Evolutionary conservation across 106 monocot species (phyloP), one percentile per base, ranked within the genome.

Genomic region (Platanthera guangdongensis): DNA sequence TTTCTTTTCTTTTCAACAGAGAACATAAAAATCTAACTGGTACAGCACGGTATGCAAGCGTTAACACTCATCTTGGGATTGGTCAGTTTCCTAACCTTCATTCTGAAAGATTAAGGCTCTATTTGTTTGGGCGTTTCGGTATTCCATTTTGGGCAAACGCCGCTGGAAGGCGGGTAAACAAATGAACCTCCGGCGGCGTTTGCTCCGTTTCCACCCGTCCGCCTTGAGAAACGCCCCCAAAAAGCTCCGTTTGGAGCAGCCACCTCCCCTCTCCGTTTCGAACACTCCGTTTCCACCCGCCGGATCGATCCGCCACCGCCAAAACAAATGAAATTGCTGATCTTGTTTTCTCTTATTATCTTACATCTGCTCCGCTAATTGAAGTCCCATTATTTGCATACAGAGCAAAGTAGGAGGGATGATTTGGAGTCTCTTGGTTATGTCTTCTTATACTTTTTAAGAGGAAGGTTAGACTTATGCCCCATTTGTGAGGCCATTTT

Each of bases 1-100:
- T 60, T 9, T 11, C 59, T 18, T 60, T 60, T 60, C n/a, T 60
- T 60, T 60, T 60, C 59, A 60, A 60, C 70, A 82, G 81, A 55
- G 81, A 82, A 62, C 77, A 82, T 10, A 82, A 82, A 57, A 82
- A 82, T 50, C 72, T 82, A 16, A 82, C 81, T 9, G 81, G 81
- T 18, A 82, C 81, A 19, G 81, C 81, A 51, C 71, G 81, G 3
- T 82, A 82, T 72, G 81, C 81, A 72, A 82, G 77, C 63, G 57
- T 72, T 46, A 82, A 82, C 51, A 77, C 81, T 21, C 81, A 82
- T 48, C 81, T 82, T 72, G 81, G 81, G 2, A 60, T 82, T 78
- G 82, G 82, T 82, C 25, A 74, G 74, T 74, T 78, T 53, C 22
- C 6, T 53, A 9, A 3, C 5, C 7, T 51, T 51, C 30, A 74